Evolutionary conservation across 495 filamentous ascomycete species (phyloP).

Genomic region (Viridothelium virens): DNA sequence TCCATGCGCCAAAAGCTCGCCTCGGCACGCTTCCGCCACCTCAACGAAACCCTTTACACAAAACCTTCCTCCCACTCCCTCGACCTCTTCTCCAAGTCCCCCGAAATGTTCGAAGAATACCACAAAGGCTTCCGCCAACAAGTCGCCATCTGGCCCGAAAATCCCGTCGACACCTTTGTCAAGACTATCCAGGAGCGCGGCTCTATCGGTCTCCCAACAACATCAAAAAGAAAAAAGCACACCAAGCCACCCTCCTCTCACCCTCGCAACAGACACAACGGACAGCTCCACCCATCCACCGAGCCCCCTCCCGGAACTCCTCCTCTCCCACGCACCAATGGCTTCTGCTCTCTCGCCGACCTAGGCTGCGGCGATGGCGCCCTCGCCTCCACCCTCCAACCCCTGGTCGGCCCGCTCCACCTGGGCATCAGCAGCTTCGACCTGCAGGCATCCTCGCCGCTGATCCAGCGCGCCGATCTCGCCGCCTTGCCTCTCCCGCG

Average conservation of each 20-base stretch:
- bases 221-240: conserved; percentile 29
- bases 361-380: conserved; percentile 72
- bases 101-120: conserved; percentile 89
- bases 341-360: conserved; percentile 73
- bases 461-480: conserved; percentile 83
- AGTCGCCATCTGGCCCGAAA: conserved; percentile 90
- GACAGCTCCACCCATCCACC: not conserved
- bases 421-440: conserved; percentile 63
- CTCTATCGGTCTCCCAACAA: conserved; percentile 25
- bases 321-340: conserved; percentile 31
- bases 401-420: conserved; percentile 43
- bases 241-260: conserved; percentile 17
- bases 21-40: conserved; percentile 89
- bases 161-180: conserved; percentile 83
- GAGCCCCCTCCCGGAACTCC: conserved; percentile 14
- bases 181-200: conserved; percentile 53
- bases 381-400: conserved; percentile 55
- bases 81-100: conserved; percentile 66
- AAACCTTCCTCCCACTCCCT: conserved; percentile 73
- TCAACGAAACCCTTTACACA: conserved; percentile 94
- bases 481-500: conserved; percentile 67
- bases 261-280: conserved; percentile 14
- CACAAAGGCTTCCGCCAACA: conserved; percentile 91
- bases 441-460: conserved; percentile 41
- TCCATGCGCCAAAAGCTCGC: conserved; percentile 89